These are phyloP conservation scores for Floccularia luteovirens DNA, from an alignment of 768 basidiomycete genomes.

Conservation along the genomic window DNA sequence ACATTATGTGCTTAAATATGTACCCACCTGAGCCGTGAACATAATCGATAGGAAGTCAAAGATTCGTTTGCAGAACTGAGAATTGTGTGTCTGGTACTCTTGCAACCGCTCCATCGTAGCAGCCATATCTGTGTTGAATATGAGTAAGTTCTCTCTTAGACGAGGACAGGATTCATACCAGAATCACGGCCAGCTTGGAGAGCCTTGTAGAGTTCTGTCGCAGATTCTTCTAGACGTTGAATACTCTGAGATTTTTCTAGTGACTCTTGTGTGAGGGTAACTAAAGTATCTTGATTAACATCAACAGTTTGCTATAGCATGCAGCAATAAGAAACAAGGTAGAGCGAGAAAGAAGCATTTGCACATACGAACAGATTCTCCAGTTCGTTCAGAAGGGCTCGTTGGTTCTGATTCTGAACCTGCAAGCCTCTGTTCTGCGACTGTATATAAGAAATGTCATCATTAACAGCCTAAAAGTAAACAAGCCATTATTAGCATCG, in stretches of 20 bases:
- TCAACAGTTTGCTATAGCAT: constrained; percentile 87
- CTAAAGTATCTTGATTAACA: constrained; percentile 71
- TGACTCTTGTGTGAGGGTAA: constrained; percentile 82
- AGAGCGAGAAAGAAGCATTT: neutral
- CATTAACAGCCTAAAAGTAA: constrained; percentile 69
- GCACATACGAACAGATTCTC: constrained; percentile 73
- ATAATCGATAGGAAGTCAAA: constrained; percentile 87
- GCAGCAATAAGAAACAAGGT: neutral
- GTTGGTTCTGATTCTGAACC: constrained; percentile 95
- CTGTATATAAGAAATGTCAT: constrained; percentile 95
- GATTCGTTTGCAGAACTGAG: constrained; percentile 89
- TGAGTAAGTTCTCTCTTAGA: constrained; percentile 6
- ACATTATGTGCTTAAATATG: constrained; percentile 1
- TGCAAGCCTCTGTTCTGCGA: constrained; percentile 95
- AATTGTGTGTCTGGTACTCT: constrained; percentile 85
- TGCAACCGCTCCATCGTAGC: constrained; percentile 90
- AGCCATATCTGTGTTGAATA: constrained; percentile 68
- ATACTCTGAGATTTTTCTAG: constrained; percentile 76
- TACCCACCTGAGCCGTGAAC: constrained; percentile 76
- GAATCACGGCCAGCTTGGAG: constrained; percentile 85
- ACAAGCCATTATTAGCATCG: no score
- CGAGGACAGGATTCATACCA: constrained; percentile 33
- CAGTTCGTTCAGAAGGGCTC: constrained; percentile 74
- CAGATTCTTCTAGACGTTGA: constrained; percentile 71
- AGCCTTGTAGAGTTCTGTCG: constrained; percentile 90